phyloP scores from a whole-genome alignment of 805 yeast genomes.

The Suhomyces faveliae region DNA sequence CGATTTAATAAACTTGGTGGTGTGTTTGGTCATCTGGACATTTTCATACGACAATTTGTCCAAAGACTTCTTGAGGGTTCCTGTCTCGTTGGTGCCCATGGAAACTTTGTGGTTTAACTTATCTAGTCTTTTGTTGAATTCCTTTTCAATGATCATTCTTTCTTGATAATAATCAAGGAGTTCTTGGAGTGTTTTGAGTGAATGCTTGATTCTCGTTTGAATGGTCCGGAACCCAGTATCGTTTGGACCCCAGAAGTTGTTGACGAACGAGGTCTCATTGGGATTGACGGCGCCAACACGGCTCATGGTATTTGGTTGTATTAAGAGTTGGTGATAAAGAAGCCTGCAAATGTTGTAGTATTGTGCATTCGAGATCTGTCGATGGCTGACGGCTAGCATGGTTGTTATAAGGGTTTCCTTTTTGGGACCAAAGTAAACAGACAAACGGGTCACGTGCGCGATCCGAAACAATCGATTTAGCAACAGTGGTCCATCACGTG shows the following conservation, averaged over 20 bases:
- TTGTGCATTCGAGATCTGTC: neutral
- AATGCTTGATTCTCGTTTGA: constrained; percentile 55
- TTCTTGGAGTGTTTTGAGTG: constrained; percentile 51
- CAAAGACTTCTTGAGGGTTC: constrained; percentile 56
- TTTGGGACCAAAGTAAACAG: neutral
- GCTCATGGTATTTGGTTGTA: constrained; percentile 1
- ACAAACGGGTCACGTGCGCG: neutral
- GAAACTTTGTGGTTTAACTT: constrained; percentile 46
- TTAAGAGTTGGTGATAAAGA: neutral
- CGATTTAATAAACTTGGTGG: constrained; percentile 50
- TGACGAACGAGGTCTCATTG: constrained; percentile 32
- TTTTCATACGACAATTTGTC: constrained; percentile 61
- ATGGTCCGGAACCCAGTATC: constrained; percentile 59
- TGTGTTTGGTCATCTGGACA: constrained; percentile 55
- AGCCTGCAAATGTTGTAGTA: neutral
- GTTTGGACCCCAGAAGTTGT: constrained; percentile 64
- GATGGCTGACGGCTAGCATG: neutral
- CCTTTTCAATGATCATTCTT: constrained; percentile 65
- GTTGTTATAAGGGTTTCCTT: neutral
- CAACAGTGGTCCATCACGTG: neutral
- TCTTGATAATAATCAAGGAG: constrained; percentile 35
- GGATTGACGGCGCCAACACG: constrained; percentile 6
- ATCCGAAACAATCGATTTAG: neutral
- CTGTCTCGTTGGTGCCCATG: constrained; percentile 59
- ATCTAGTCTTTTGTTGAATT: constrained; percentile 57